Evolutionary conservation across 2,329 filamentous ascomycete species (phyloP).

Genomic region (Escovopsis sp.): DNA sequence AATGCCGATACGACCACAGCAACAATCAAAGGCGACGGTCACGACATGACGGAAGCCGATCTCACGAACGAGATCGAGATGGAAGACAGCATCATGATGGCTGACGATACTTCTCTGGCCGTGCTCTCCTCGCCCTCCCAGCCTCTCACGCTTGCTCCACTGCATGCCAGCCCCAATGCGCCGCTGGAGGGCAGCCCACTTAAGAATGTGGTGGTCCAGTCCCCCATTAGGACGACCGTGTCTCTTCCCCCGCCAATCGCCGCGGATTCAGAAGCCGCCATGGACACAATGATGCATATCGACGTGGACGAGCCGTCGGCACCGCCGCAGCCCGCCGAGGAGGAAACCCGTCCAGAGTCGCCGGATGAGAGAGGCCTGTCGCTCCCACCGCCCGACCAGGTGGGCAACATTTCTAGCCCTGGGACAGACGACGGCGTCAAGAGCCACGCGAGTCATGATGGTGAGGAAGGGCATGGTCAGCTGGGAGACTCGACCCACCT

Average conservation of each 20-base stretch:
- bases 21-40: slow-evolving; percentile 15
- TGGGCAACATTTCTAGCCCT: slow-evolving; percentile 24
- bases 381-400: slow-evolving; percentile 23
- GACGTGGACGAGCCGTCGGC: slow-evolving; percentile 13
- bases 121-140: slow-evolving; percentile 10
- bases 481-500: slow-evolving; percentile 10
- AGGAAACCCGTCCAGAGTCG: background rate
- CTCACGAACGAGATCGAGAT: slow-evolving; percentile 14
- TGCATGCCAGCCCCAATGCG: slow-evolving; percentile 11
- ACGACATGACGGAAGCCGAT: slow-evolving; percentile 22
- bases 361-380: slow-evolving; percentile 11
- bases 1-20: slow-evolving; percentile 6
- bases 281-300: slow-evolving; percentile 11
- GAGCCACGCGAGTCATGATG: slow-evolving; percentile 11
- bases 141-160: slow-evolving; percentile 17
- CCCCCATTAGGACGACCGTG: slow-evolving; percentile 19
- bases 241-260: background rate
- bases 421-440: slow-evolving; percentile 14
- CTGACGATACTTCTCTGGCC: slow-evolving; percentile 6
- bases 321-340: background rate
- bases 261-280: background rate
- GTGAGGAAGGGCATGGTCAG: slow-evolving; percentile 8
- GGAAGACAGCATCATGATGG: slow-evolving; percentile 10
- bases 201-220: slow-evolving; percentile 34
- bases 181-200: slow-evolving; percentile 35